These are phyloP conservation scores for Didymosphaeria variabile DNA, from an alignment of 2,329 filamentous ascomycete genomes.

Conservation along the genomic window DNA sequence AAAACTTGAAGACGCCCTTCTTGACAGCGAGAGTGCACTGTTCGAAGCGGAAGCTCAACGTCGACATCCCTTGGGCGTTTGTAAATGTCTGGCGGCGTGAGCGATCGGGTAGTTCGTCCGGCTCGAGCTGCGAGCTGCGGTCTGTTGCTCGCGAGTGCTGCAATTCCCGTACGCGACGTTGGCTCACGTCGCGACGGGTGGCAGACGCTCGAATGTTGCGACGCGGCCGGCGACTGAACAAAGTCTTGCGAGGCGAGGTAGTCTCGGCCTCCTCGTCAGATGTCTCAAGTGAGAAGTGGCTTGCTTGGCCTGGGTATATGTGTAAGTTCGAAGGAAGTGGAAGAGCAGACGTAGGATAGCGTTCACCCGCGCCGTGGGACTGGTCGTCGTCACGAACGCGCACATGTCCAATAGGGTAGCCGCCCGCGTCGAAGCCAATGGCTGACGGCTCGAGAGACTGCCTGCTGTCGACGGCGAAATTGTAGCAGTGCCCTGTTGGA, in stretches of 20 bases:
- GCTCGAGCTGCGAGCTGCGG: background rate
- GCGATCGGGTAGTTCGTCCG: background rate
- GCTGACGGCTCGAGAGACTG: conserved; percentile 12
- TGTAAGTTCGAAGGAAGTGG: conserved; percentile 53
- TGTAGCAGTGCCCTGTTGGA: conserved; percentile 13
- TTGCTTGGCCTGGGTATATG: conserved; percentile 27
- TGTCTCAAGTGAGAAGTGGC: conserved; percentile 32
- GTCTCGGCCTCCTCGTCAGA: conserved; percentile 39
- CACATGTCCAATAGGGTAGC: conserved; percentile 24
- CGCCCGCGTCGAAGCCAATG: conserved; percentile 22
- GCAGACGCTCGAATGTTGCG: conserved; percentile 8
- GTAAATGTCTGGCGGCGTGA: conserved; percentile 3
- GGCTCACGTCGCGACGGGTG: conserved; percentile 1
- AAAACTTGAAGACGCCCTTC: background rate
- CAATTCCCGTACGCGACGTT: conserved; percentile 7
- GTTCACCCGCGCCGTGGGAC: conserved; percentile 55
- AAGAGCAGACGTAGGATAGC: conserved; percentile 59
- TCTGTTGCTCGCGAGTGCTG: conserved; percentile 1
- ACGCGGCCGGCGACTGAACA: conserved; percentile 33
- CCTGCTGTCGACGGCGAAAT: conserved; percentile 8
- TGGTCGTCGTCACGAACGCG: conserved; percentile 36
- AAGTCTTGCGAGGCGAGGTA: conserved; percentile 32
- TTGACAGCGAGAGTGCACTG: background rate
- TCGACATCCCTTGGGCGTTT: conserved; percentile 7
- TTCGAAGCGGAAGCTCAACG: background rate